phyloP scores from a whole-genome alignment of 2,329 filamentous ascomycete genomes.

The Fusarium verrucosum region DNA sequence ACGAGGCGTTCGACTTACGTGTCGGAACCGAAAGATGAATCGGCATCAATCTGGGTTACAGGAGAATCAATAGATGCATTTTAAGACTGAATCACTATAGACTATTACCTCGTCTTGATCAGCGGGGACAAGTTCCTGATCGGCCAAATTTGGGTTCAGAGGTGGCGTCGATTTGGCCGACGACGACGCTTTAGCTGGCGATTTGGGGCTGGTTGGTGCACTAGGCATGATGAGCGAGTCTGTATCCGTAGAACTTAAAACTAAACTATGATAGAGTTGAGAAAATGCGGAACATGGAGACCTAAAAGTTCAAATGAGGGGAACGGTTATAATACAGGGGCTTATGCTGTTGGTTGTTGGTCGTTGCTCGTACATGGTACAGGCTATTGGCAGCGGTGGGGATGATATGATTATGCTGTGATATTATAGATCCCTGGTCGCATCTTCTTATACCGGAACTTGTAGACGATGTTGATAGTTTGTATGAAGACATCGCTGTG shows the following conservation, averaged over 20 bases:
- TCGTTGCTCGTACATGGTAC: neutral
- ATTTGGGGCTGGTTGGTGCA: neutral
- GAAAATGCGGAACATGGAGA: neutral
- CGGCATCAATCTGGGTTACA: neutral
- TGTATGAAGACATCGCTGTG: no score
- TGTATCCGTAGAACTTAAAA: no score
- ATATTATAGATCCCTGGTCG: no score
- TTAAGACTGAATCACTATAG: fast-evolving
- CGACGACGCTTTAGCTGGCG: neutral
- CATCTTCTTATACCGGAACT: no score
- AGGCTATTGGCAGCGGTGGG: no score
- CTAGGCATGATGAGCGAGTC: neutral
- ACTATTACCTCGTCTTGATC: neutral
- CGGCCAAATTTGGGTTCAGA: neutral
- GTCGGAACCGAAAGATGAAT: neutral
- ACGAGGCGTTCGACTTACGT: neutral
- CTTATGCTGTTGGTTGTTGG: neutral
- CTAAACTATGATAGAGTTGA: neutral
- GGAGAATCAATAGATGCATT: neutral
- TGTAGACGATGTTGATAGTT: no score
- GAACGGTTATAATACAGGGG: neutral
- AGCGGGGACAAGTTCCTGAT: neutral
- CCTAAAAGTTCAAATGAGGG: neutral
- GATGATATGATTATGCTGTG: no score
- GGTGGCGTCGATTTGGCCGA: neutral